Conservation (phyloP, 164 flowering plant genomes). For the Santalum album region DNA sequence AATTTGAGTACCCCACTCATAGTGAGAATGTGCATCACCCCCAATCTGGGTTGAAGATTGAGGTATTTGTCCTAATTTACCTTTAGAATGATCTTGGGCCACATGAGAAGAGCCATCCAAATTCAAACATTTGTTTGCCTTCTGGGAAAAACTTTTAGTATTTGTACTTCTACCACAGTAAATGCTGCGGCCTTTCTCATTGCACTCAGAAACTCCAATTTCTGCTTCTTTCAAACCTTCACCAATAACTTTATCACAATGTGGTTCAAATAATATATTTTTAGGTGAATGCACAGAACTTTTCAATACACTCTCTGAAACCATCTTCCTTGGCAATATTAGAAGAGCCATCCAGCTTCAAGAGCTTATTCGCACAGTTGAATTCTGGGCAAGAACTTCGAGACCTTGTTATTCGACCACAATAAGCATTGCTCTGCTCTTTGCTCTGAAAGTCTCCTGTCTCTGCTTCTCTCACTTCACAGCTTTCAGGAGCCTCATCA, state of each 20-base stretch:
- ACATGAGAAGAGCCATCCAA: conserved; percentile 1
- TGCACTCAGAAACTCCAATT: conserved; percentile 2
- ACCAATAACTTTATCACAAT: not conserved
- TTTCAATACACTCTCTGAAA: not conserved
- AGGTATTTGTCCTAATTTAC: conserved; percentile 1
- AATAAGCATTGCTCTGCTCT: conserved; percentile 5
- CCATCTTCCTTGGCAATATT: not conserved
- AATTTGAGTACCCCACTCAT: not conserved
- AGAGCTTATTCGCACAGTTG: not conserved
- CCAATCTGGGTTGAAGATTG: not conserved
- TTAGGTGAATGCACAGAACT: not conserved
- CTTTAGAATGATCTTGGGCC: not conserved
- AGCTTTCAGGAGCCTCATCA: conserved; percentile 3
- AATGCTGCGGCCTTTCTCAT: conserved; percentile 6
- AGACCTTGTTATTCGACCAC: conserved; percentile 20
- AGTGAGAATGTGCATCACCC: conserved; percentile 1
- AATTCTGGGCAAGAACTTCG: conserved; percentile 1
- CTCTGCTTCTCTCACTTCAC: conserved; percentile 4
- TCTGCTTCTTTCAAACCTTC: not conserved
- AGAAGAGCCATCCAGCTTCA: not conserved
- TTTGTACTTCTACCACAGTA: conserved; percentile 17
- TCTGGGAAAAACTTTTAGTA: conserved; percentile 9
- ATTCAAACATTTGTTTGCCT: not conserved
- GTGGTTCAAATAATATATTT: not conserved
- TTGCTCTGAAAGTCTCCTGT: conserved; percentile 4